Evolutionary conservation across 129 eudicot species (phyloP), one percentile per base, ranked within the genome.

Genomic region (Gnaphalium uliginosum): DNA sequence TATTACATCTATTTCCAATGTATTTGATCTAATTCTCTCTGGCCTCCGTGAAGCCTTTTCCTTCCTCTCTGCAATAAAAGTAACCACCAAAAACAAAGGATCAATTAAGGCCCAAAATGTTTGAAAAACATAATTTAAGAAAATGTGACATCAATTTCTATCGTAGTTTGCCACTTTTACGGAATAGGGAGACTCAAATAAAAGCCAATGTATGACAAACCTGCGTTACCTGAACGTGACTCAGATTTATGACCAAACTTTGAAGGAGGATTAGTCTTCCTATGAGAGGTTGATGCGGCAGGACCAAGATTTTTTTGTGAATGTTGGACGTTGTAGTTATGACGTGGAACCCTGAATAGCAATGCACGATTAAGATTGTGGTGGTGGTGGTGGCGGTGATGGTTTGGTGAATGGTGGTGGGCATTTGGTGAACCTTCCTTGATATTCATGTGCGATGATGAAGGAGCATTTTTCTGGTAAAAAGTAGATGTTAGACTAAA

Each of bases 381-480:
- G 58, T 43, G 18, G 51, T 11, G 46, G 46, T 39, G 51, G 51
- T 59, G 77, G 68, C 68, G 41, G n/a, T 73, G 68, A 59, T 25
- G 67, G 18, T 61, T 41, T 5, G 29, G 48, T 26, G 60, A 53
- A 26, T 69, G 65, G 64, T 73, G 58, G 68, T 37, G 32, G 68
- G 51, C 57, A 58, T 58, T 72, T 58, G 77, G 18, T 56, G 77
- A 59, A 59, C 77, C 77, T 73, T 73, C 77, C 77, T 30, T 57
- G 54, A 58, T 58, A 24, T 33, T 57, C 53, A 54, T 63, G 26
- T 17, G 33, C 51, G 51, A 43, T 32, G 66, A 23, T 69, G 41
- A 26, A 69, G 10, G 10, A 8, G 39, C 60, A 35, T 15, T 33
- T 57, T 22, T 73, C 77, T 73, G 66, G 54, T 33, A 33, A 72